Conservation (phyloP, 306 rosid species). For the Hippophae rhamnoides region DNA sequence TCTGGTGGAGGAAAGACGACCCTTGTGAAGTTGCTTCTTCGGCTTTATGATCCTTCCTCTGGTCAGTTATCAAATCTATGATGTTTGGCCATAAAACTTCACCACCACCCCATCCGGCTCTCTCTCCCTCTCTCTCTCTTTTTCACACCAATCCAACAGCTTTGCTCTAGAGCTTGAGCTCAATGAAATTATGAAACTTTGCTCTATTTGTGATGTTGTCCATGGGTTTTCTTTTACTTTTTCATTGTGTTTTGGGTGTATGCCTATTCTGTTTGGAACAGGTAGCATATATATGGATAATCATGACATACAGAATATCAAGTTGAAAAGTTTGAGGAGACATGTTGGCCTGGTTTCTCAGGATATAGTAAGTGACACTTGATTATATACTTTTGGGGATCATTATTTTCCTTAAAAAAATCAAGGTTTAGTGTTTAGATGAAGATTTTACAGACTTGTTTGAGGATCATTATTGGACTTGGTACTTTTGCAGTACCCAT, state of each 20-base stretch:
- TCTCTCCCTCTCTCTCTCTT: not conserved
- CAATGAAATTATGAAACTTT: not conserved
- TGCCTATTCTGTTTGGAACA: conserved; percentile 7
- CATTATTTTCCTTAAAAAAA: not conserved
- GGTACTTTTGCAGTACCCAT: too few relatives aligned
- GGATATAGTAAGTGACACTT: conserved; percentile 53
- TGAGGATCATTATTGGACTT: too few relatives aligned
- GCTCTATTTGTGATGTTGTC: not conserved
- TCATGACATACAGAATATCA: conserved; percentile 42
- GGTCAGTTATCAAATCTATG: conserved; percentile 36
- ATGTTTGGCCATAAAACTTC: not conserved
- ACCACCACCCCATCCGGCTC: not conserved
- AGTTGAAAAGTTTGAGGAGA: conserved; percentile 56
- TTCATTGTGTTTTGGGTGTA: too few relatives aligned
- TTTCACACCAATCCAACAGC: not conserved
- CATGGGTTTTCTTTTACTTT: conserved; percentile 29
- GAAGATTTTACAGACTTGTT: too few relatives aligned
- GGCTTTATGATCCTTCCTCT: conserved; percentile 71
- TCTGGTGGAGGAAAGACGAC: conserved; percentile 98
- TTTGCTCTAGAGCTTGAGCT: not conserved
- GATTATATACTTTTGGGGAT: conserved; percentile 9
- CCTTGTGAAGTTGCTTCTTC: conserved; percentile 66
- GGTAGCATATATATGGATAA: conserved; percentile 63
- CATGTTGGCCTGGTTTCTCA: conserved; percentile 80
- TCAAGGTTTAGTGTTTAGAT: too few relatives aligned